Percentiles rank a stretch among this genome's conserved stretches.
Evolutionary conservation across 2,329 filamentous ascomycete species (phyloP).

Genomic region (Geoglossum cookeanum): DNA sequence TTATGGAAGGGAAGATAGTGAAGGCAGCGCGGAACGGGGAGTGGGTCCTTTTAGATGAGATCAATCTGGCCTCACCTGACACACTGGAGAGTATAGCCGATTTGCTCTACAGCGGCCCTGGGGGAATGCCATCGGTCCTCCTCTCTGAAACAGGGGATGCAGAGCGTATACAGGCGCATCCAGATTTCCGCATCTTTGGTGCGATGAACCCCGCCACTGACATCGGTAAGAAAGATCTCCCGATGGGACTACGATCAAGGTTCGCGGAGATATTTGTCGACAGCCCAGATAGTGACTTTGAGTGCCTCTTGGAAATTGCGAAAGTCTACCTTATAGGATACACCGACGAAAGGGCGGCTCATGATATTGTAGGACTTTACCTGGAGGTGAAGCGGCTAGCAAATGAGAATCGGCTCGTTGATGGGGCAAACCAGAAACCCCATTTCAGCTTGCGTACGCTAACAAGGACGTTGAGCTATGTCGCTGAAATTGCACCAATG

Average conservation of each 20-base stretch:
- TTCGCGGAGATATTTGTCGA: slow-evolving; percentile 94
- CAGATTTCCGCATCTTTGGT: slow-evolving; percentile 87
- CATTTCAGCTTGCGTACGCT: slow-evolving; percentile 94
- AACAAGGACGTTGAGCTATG: slow-evolving; percentile 76
- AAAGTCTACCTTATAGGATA: slow-evolving; percentile 65
- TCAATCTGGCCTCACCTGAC: slow-evolving; percentile 88
- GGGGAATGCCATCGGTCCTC: slow-evolving; percentile 59
- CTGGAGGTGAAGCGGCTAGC: slow-evolving; percentile 69
- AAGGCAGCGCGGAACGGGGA: slow-evolving; percentile 91
- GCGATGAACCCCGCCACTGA: slow-evolving; percentile 99
- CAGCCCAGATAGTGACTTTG: slow-evolving; percentile 69
- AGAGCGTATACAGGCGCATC: slow-evolving; percentile 73
- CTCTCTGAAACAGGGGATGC: slow-evolving; percentile 88
- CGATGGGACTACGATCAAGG: slow-evolving; percentile 67
- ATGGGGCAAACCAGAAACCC: slow-evolving; percentile 86
- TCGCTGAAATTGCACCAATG: slow-evolving; percentile 60
- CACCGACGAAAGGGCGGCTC: slow-evolving; percentile 52
- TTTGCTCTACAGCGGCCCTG: slow-evolving; percentile 54
- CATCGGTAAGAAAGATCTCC: slow-evolving; percentile 85
- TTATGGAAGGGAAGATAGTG: slow-evolving; percentile 88
- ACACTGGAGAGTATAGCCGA: slow-evolving; percentile 88
- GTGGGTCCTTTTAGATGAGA: slow-evolving; percentile 93
- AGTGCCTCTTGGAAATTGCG: slow-evolving; percentile 75
- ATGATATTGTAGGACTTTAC: slow-evolving; percentile 74
- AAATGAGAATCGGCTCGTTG: slow-evolving; percentile 67